Evolutionary conservation across 2,329 filamentous ascomycete species (phyloP), one percentile per base, ranked within the genome.

Genomic region (Acrocalymma vagum): DNA sequence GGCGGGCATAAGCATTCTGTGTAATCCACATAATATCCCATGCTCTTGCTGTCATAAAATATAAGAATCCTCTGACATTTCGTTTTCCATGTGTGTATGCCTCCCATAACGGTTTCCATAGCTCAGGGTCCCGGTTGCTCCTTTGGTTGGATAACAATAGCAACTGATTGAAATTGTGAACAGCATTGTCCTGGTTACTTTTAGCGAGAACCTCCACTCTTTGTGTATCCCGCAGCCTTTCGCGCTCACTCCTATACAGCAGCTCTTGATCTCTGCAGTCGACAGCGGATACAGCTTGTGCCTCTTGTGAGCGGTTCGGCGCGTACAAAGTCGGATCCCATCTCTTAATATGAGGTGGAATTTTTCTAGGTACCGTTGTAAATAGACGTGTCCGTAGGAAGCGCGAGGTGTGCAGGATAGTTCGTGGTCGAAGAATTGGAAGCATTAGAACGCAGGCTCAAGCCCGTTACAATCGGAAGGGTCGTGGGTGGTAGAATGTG

Each of bases 11-110:
- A 9, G 38, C 17, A 17, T 55, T 56, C 30, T 67, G 62, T 2
- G 48, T 47, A 11, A 20, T 44, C 67, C 67, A 72, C 7, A 72
- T 38, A 5, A 67, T 29, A 18, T 66, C 51, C 69, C 70, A 72
- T 5, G 59, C 63, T 34, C 43, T 38, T 20, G 54, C 36, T 3
- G 65, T 48, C 4, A 72, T 39, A 20, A 34, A 38, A 5, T 10
- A 27, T 10, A 54, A 32, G 5, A 68, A 29, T 6, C 41, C 40
- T 6, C 54, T 45, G 20, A 55, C 44, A 4, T 16, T 44, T 6
- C 41, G 22, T 25, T 58, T 66, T 3, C 58, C 56, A 9, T 47
- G 35, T 14, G 17, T 38, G 38, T 71, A 72, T 13, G 57, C 58
- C 34, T 48, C 52, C 68, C 69, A 71, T 14, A 71, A 22, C 6